phyloP scores from a whole-genome alignment of 2,329 filamentous ascomycete species.

The Beauveria sp. region DNA sequence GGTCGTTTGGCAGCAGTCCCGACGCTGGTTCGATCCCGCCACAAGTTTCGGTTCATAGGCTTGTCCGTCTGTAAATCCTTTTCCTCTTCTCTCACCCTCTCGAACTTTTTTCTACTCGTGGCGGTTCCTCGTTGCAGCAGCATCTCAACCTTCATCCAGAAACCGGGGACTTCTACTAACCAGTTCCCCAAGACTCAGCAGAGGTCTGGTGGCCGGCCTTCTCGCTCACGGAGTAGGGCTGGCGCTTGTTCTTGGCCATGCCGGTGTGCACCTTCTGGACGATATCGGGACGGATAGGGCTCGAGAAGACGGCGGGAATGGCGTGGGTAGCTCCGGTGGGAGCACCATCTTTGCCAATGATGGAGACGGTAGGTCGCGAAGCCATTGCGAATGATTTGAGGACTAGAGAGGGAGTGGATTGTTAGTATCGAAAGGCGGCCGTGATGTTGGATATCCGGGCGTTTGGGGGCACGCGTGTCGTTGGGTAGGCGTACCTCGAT shows the following conservation, averaged over 20 bases:
- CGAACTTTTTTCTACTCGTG: background rate
- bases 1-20: background rate
- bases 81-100: background rate
- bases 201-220: slow-evolving; percentile 99
- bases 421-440: background rate
- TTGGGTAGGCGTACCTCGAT: slow-evolving; percentile 26
- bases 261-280: slow-evolving; percentile 98
- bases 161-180: slow-evolving; percentile 49
- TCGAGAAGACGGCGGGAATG: slow-evolving; percentile 93
- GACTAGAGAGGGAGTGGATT: slow-evolving; percentile 21
- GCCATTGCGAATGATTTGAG: slow-evolving; percentile 59
- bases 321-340: slow-evolving; percentile 82
- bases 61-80: background rate
- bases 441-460: background rate
- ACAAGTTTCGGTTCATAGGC: background rate
- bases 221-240: slow-evolving; percentile 99
- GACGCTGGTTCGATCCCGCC: background rate
- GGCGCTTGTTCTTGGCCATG: slow-evolving; percentile 99
- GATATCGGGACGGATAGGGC: slow-evolving; percentile 97
- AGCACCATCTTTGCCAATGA: slow-evolving; percentile 93
- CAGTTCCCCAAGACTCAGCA: slow-evolving; percentile 99
- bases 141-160: background rate
- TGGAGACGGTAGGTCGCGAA: slow-evolving; percentile 94
- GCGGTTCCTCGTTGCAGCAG: background rate
- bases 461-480: background rate